A percentile compares a stretch with the other conserved stretches of the same genome.
Evolutionary conservation across 331 rosid genomes (phyloP).

Genomic region (Quercus lobata): DNA sequence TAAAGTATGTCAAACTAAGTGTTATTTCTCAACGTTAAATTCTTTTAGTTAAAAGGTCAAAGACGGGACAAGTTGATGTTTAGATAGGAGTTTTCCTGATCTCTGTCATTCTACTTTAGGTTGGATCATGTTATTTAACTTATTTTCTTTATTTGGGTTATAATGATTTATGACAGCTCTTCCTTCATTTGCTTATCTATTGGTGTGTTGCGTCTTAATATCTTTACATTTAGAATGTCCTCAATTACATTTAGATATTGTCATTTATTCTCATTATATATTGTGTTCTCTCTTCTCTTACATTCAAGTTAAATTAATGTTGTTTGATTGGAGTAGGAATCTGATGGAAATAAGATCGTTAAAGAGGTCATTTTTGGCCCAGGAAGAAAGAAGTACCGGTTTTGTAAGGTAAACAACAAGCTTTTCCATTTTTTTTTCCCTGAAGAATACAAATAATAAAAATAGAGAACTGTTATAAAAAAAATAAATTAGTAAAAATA

Average conservation of each 20-base stretch:
- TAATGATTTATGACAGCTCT: background rate
- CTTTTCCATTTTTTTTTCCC: background rate
- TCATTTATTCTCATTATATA: background rate
- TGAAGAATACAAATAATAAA: no score
- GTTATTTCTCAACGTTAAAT: background rate
- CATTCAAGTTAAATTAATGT: slow-evolving; percentile 10
- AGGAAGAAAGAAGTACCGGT: slow-evolving; percentile 61
- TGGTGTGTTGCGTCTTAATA: background rate
- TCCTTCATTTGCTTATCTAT: background rate
- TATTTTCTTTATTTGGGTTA: background rate
- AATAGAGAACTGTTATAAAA: no score
- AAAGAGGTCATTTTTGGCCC: slow-evolving; percentile 56
- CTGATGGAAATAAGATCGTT: slow-evolving; percentile 73
- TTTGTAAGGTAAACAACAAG: slow-evolving; percentile 59
- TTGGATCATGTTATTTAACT: background rate
- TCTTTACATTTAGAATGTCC: background rate
- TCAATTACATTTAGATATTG: background rate
- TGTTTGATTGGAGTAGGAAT: slow-evolving; percentile 42
- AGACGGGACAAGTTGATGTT: background rate
- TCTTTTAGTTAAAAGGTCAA: background rate
- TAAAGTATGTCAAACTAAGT: no score
- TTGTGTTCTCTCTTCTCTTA: slow-evolving; percentile 3
- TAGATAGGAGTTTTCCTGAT: slow-evolving; percentile 1
- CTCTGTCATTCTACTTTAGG: background rate
- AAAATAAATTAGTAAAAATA: no score